A percentile compares a stretch with the other conserved stretches of the same genome.
These are phyloP conservation scores for Fusarium ramigenum DNA, from an alignment of 2,329 filamentous ascomycete species.

Conservation along the genomic window DNA sequence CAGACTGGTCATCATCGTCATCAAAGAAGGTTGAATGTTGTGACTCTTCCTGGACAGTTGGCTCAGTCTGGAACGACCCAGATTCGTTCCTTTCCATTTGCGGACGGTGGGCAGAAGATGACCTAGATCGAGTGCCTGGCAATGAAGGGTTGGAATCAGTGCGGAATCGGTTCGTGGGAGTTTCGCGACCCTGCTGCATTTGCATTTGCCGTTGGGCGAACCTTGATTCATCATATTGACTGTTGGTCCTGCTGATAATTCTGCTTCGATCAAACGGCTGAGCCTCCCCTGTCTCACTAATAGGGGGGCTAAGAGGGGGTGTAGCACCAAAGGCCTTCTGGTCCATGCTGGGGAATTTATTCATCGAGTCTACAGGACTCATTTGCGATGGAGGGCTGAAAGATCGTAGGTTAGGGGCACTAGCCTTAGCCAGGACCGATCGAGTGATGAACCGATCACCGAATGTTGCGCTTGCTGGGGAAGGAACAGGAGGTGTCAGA, in stretches of 20 bases:
- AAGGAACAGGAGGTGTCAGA: constrained; percentile 54
- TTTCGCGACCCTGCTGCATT: constrained; percentile 78
- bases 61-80: constrained; percentile 42
- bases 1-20: constrained; percentile 52
- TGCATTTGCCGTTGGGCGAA: constrained; percentile 85
- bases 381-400: constrained; percentile 59
- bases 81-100: constrained; percentile 47
- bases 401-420: constrained; percentile 74
- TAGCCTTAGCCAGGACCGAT: constrained; percentile 63
- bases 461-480: constrained; percentile 56
- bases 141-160: constrained; percentile 57
- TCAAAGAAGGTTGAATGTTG: constrained; percentile 54
- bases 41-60: constrained; percentile 47
- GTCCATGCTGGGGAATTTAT: constrained; percentile 49
- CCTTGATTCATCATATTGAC: constrained; percentile 84
- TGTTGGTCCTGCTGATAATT: constrained; percentile 73
- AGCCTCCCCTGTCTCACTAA: constrained; percentile 77
- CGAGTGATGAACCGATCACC: constrained; percentile 59
- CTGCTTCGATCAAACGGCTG: constrained; percentile 78
- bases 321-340: constrained; percentile 47
- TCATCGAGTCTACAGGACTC: constrained; percentile 50
- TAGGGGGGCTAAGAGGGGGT: constrained; percentile 61
- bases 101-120: constrained; percentile 55
- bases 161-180: constrained; percentile 59
- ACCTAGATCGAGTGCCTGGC: constrained; percentile 55